Evolutionary conservation across 176 grass and related monocot species (phyloP).

Genomic region (Carex myosuroides): DNA sequence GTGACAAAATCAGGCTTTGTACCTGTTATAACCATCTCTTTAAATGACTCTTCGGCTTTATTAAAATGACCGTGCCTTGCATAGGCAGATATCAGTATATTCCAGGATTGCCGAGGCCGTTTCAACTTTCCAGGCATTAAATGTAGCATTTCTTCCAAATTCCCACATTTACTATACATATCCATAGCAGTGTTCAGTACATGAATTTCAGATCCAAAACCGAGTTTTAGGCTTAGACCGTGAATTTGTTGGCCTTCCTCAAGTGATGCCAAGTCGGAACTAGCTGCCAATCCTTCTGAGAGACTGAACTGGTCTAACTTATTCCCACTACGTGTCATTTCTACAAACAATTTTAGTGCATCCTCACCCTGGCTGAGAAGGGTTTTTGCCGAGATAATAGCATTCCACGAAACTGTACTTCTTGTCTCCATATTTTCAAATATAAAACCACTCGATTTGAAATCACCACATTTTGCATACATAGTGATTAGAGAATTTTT

Average conservation of each 20-base stretch:
- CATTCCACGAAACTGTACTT: slow-evolving; percentile 62
- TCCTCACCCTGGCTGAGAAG: slow-evolving; percentile 65
- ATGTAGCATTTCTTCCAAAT: slow-evolving; percentile 63
- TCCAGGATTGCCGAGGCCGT: slow-evolving; percentile 66
- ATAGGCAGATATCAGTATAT: slow-evolving; percentile 79
- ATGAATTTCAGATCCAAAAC: slow-evolving; percentile 46
- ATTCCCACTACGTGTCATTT: slow-evolving; percentile 46
- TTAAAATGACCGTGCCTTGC: slow-evolving; percentile 63
- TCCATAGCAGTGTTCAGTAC: slow-evolving; percentile 79
- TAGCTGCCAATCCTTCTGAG: slow-evolving; percentile 59
- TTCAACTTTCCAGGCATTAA: slow-evolving; percentile 41
- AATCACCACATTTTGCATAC: slow-evolving; percentile 74
- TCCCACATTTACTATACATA: slow-evolving; percentile 91
- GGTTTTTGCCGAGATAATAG: slow-evolving; percentile 63
- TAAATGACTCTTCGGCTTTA: slow-evolving; percentile 67
- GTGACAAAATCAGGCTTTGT: slow-evolving; percentile 67
- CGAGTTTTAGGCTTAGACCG: slow-evolving; percentile 55
- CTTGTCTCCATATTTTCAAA: slow-evolving; percentile 45
- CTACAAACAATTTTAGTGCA: slow-evolving; percentile 60
- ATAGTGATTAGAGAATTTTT: slow-evolving; percentile 80
- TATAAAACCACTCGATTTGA: slow-evolving; percentile 54
- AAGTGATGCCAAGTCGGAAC: slow-evolving; percentile 64
- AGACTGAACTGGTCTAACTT: slow-evolving; percentile 58
- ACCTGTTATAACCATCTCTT: slow-evolving; percentile 49
- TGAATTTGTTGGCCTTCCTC: slow-evolving; percentile 95